Evolutionary conservation across 129 eudicot species (phyloP).

Genomic region (Artemisia tridentata): DNA sequence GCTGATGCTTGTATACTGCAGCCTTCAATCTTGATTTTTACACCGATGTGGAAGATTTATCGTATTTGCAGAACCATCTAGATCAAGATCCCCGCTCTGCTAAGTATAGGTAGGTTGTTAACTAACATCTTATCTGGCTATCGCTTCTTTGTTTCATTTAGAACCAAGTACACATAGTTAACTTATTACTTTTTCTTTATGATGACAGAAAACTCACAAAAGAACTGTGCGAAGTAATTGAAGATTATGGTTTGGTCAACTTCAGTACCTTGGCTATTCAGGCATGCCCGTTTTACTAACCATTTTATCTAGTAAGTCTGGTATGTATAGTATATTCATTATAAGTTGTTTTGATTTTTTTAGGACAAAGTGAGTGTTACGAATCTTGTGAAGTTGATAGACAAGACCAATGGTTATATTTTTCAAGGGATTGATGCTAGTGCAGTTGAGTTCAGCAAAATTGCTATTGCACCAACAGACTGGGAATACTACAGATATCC

Average conservation of each 20-base stretch:
- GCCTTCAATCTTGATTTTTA: slow-evolving; percentile 94
- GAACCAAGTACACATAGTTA: slow-evolving; percentile 1
- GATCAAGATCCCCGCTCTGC: slow-evolving; percentile 90
- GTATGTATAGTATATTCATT: background rate
- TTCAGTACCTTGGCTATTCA: slow-evolving; percentile 88
- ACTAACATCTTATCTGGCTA: background rate
- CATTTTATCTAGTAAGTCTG: background rate
- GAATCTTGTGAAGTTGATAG: slow-evolving; percentile 81
- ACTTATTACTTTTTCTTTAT: slow-evolving; percentile 11
- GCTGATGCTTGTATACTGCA: slow-evolving; percentile 29
- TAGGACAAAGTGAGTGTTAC: slow-evolving; percentile 73
- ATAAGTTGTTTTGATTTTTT: slow-evolving; percentile 6
- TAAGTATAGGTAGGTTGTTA: slow-evolving; percentile 58
- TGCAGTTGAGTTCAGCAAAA: slow-evolving; percentile 90
- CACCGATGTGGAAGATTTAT: slow-evolving; percentile 87
- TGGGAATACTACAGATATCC: slow-evolving; percentile 81
- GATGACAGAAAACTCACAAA: slow-evolving; percentile 75
- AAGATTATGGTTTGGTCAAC: slow-evolving; percentile 66
- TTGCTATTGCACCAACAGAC: slow-evolving; percentile 62
- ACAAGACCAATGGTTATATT: slow-evolving; percentile 86
- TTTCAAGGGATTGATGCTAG: slow-evolving; percentile 81
- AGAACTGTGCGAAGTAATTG: slow-evolving; percentile 89
- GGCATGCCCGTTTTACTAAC: slow-evolving; percentile 29
- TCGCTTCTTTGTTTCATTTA: slow-evolving; percentile 5
- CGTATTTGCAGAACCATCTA: slow-evolving; percentile 69